Conservation (phyloP, 2,329 filamentous ascomycete species). For the Exutisphaerella laricina region DNA sequence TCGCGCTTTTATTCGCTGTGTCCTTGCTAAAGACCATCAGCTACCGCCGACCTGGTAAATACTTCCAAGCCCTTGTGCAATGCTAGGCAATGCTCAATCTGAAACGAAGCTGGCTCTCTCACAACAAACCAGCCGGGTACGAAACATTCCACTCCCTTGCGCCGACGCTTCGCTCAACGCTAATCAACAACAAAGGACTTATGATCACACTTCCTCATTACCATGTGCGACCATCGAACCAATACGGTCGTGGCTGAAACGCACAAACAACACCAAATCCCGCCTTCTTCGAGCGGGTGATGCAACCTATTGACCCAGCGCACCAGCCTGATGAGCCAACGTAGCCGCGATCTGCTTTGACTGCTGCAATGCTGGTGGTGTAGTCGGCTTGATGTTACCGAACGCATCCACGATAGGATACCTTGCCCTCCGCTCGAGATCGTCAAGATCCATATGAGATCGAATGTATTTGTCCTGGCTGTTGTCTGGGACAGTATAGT, state of each 20-base stretch:
- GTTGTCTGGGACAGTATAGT: conserved; percentile 70
- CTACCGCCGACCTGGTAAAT: conserved; percentile 1
- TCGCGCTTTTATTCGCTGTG: no score
- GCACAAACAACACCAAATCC: background rate
- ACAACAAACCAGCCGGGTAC: no score
- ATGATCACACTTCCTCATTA: background rate
- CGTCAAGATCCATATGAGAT: conserved; percentile 72
- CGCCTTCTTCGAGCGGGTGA: background rate
- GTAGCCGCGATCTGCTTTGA: conserved; percentile 26
- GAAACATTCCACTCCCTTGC: conserved; percentile 4
- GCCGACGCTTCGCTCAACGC: conserved; percentile 11
- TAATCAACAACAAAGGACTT: background rate
- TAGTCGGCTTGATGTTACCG: conserved; percentile 31
- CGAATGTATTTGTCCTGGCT: conserved; percentile 68
- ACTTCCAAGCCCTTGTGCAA: background rate
- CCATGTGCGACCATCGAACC: background rate
- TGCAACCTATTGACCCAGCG: conserved; percentile 26
- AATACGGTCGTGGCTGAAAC: conserved; percentile 3
- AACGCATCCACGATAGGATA: conserved; percentile 55
- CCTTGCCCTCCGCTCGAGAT: conserved; percentile 69
- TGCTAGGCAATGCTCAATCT: background rate
- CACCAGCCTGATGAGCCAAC: conserved; percentile 9
- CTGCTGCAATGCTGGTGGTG: conserved; percentile 18
- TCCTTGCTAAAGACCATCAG: no score
- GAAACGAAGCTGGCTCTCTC: background rate